phyloP scores from a whole-genome alignment of 768 basidiomycete species.

The Suillus cothurnatus region DNA sequence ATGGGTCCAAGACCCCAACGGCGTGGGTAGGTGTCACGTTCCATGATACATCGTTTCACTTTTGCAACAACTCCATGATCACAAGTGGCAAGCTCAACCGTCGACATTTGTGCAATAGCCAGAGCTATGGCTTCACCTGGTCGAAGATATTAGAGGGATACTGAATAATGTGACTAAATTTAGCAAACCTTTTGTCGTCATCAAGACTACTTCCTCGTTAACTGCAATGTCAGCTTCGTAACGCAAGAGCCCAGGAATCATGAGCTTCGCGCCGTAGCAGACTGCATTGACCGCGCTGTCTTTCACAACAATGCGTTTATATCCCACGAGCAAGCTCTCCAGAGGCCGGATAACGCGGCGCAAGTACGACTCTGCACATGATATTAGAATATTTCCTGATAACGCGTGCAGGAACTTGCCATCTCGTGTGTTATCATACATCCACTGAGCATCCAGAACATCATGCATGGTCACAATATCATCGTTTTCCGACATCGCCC shows the following conservation, averaged over 20 bases:
- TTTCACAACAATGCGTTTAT: constrained; percentile 99
- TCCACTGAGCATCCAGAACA: constrained; percentile 98
- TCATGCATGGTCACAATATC: constrained; percentile 99
- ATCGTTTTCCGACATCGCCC: constrained; percentile 97
- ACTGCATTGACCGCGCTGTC: constrained; percentile 99
- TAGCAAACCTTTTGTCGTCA: constrained; percentile 91
- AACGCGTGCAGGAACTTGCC: constrained; percentile 47
- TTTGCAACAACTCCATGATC: constrained; percentile 99
- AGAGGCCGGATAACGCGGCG: constrained; percentile 93
- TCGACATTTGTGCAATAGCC: constrained; percentile 97
- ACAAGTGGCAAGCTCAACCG: constrained; percentile 96
- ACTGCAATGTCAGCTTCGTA: constrained; percentile 95
- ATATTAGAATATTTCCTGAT: constrained; percentile 16
- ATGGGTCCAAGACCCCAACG: constrained; percentile 99
- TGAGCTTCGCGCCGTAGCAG: constrained; percentile 98
- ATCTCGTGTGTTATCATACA: constrained; percentile 96
- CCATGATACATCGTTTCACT: constrained; percentile 99
- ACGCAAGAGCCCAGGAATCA: constrained; percentile 97
- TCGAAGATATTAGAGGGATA: constrained; percentile 11
- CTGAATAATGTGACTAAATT: not conserved
- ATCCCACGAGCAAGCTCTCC: constrained; percentile 91
- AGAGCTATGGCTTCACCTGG: constrained; percentile 91
- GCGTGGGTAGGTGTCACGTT: constrained; percentile 96
- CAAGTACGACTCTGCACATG: constrained; percentile 84
- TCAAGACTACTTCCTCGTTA: constrained; percentile 94